phyloP scores from a whole-genome alignment of 345 rosid species.

The Salix dunnii region DNA sequence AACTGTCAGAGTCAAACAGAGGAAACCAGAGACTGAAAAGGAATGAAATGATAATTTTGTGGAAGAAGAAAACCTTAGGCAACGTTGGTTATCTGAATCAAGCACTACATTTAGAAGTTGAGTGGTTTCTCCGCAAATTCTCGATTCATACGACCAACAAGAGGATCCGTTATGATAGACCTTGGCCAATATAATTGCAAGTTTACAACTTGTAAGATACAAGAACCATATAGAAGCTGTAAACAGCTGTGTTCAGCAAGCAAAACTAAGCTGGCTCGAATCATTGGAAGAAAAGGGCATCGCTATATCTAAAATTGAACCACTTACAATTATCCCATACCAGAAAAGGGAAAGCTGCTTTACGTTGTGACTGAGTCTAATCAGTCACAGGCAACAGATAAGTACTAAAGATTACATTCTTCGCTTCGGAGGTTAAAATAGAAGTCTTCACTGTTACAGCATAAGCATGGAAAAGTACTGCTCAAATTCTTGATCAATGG shows the following conservation, averaged over 20 bases:
- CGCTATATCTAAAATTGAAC: not conserved
- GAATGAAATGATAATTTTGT: too few relatives aligned
- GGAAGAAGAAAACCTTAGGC: too few relatives aligned
- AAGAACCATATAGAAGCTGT: not conserved
- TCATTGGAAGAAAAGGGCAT: not conserved
- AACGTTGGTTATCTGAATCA: too few relatives aligned
- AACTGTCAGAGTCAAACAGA: too few relatives aligned
- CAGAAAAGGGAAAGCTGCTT: not conserved
- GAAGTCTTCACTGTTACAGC: constrained; percentile 35
- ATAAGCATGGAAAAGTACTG: constrained; percentile 75
- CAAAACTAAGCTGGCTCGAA: not conserved
- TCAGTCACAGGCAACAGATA: not conserved
- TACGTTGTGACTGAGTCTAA: not conserved
- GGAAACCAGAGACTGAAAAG: too few relatives aligned
- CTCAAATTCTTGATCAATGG: constrained; percentile 93
- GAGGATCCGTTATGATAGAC: not conserved
- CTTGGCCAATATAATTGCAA: not conserved
- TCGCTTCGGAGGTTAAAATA: not conserved
- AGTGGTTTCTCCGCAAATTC: not conserved
- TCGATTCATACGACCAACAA: not conserved
- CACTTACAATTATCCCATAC: not conserved
- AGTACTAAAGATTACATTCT: not conserved
- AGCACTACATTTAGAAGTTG: too few relatives aligned
- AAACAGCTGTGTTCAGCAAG: not conserved
- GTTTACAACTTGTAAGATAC: not conserved